Conservation (phyloP, 1,284 basidiomycete species). For the Ceratorhiza oryzae-sativae region DNA sequence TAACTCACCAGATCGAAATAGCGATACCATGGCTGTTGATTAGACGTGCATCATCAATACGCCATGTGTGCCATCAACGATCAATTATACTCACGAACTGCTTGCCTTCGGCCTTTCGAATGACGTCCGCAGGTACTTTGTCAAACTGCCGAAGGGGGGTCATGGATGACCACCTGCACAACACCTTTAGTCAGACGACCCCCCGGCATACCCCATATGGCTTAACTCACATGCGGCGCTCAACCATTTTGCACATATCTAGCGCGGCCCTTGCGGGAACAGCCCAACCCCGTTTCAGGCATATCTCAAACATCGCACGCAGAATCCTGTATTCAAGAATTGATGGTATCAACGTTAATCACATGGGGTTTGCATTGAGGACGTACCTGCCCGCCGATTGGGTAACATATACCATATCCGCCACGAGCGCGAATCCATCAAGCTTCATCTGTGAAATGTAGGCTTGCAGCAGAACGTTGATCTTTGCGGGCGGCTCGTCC, state of each 20-base stretch:
- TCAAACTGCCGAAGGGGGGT: conserved; percentile 96
- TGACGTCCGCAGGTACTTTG: conserved; percentile 84
- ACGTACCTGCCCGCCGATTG: conserved; percentile 84
- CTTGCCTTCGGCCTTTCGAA: conserved; percentile 94
- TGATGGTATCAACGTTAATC: conserved; percentile 34
- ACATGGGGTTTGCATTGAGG: not conserved
- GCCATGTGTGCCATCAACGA: conserved; percentile 23
- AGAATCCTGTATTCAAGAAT: conserved; percentile 69
- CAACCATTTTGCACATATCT: conserved; percentile 97
- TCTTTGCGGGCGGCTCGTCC: conserved; percentile 96
- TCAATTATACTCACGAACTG: conserved; percentile 76
- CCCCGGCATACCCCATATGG: conserved; percentile 10
- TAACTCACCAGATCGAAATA: conserved; percentile 84
- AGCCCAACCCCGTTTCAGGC: conserved; percentile 98
- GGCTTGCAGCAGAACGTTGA: conserved; percentile 95
- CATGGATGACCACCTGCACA: conserved; percentile 91
- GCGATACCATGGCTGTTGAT: conserved; percentile 84
- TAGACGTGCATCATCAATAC: conserved; percentile 36
- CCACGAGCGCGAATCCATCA: conserved; percentile 93
- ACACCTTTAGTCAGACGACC: not conserved
- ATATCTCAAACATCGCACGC: conserved; percentile 98
- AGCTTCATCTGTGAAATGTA: conserved; percentile 96
- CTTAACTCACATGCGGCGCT: conserved; percentile 74
- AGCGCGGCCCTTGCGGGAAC: conserved; percentile 89
- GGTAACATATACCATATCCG: conserved; percentile 97